Evolutionary conservation across 192 early-diverging fungal genomes (phyloP), one percentile per base, ranked within the genome.

Genomic region (Backusella liffmaniae): DNA sequence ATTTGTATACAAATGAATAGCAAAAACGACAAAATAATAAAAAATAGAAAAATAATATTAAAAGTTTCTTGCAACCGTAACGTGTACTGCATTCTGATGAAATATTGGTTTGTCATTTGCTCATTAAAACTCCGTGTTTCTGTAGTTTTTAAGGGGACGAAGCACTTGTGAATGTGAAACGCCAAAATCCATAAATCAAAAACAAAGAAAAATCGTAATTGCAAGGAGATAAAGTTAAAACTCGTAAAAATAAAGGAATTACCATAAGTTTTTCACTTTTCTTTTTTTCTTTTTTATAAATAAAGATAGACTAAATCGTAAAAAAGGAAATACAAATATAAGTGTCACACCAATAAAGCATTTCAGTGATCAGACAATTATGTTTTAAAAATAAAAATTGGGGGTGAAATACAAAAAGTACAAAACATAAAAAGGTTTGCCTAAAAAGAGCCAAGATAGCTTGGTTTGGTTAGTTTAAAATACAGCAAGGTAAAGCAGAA

Each of bases 351-450:
- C 56, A 62, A 62, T 62, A 62, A 62, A 62, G 23, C 56, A 62
- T 62, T 26, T 62, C 56, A 62, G 56, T 62, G 56, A 62, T 62
- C 56, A 62, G 56, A 62, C 29, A 62, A 62, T 62, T 12, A 59
- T 59, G 9, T 62, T 62, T 62, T 62, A 62, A 62, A 62, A 62
- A 26, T 26, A 62, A 62, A 62, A 62, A 3, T 62, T 8, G 56
- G 56, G 56, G 56, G 56, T 29, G 56, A 29, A 12, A 10, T 29
- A 62, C 56, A 62, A 62, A 62, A 62, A 62, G 21, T 29, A 62
- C 21, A 62, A 62, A 13, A 13, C 29, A 62, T 26, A 62, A 62
- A 23, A 26, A 29, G 23, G 23, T 62, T 62, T 62, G 9, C 56
- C 56, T 62, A 62, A 62, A 53, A 62, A 62, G 56, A 29, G n/a